Base-by-base conservation (phyloP, 371 early-diverging fungal species). In the Parasitella parasitica region DNA sequence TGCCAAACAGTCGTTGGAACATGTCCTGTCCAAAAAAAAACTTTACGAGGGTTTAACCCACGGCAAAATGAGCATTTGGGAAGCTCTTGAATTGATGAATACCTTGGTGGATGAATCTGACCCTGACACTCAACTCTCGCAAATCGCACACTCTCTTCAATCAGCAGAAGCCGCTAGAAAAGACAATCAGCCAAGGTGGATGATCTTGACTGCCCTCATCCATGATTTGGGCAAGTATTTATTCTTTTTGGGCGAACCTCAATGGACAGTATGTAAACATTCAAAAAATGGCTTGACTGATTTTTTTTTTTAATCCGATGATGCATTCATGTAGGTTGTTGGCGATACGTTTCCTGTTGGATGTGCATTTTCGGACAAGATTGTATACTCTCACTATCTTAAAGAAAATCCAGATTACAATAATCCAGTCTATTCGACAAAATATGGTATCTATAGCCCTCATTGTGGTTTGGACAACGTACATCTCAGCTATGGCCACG, bases 201-300 rank as follows among this genome's bases (percentile, higher is more conserved):
- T 86, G 69, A 64, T 78, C 26, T 60, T 86, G 16, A 74, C 73
- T 13, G 70, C 77, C 22, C 55, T 86, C 36, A 83, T 86, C 13
- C 87, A 86, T 66, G 87, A 86, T 57, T 61, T 82, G 9, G 87
- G 87, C 12, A 86, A 86, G 66, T 69, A 80, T 26, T 53, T 86
- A 7, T 73, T 67, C 37, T 76, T 83, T 34, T 54, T 73, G 43
- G 83, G 77, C 2, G 82, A 79, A 20, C 75, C 78, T 18, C 86
- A 86, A 57, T 86, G 83, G 84, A 70, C 80, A 28, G 85, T 82
- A 59, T 75, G 63, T 63, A 28, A 5, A 18, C 13, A 41, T 20
- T 32, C 11, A 32, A 11, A 6, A 6, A 32, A 32, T n/a, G 1
- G 11, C 16, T 3, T 20, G 22, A 20, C 11, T 20, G 1, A 11